phyloP scores from a whole-genome alignment of 768 basidiomycete species.

The Tulasnella sp. region DNA sequence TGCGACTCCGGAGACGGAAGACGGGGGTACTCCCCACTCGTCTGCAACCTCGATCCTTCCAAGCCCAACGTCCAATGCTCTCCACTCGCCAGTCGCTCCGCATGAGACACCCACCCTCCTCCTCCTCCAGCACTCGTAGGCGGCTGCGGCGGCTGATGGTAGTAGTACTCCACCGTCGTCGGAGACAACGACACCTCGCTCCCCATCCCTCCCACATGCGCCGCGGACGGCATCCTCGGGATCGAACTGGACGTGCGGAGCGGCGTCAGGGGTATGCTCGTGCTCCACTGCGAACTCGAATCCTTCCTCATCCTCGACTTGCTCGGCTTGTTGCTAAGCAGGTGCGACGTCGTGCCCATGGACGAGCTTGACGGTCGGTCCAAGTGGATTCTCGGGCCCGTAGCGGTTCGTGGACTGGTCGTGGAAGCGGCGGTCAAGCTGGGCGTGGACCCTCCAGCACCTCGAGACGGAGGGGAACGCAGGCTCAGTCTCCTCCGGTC shows the following conservation, averaged over 20 bases:
- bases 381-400: too few species aligned
- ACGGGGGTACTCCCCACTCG: too few species aligned
- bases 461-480: too few species aligned
- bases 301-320: not conserved
- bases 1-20: too few species aligned
- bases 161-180: not conserved
- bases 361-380: not conserved
- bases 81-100: not conserved
- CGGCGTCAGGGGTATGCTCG: not conserved
- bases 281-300: not conserved
- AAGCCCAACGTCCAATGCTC: not conserved
- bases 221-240: not conserved
- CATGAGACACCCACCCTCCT: not conserved
- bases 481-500: too few species aligned
- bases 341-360: not conserved
- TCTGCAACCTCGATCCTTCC: not conserved
- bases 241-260: not conserved
- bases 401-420: too few species aligned
- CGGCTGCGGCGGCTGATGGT: too few species aligned
- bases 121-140: too few species aligned
- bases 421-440: too few species aligned
- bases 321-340: not conserved
- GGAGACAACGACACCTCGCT: conserved; percentile 1
- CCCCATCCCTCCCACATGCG: not conserved
- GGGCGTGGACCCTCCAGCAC: too few species aligned